phyloP scores from a whole-genome alignment of 805 yeast genomes.

The Brettanomyces nanus region DNA sequence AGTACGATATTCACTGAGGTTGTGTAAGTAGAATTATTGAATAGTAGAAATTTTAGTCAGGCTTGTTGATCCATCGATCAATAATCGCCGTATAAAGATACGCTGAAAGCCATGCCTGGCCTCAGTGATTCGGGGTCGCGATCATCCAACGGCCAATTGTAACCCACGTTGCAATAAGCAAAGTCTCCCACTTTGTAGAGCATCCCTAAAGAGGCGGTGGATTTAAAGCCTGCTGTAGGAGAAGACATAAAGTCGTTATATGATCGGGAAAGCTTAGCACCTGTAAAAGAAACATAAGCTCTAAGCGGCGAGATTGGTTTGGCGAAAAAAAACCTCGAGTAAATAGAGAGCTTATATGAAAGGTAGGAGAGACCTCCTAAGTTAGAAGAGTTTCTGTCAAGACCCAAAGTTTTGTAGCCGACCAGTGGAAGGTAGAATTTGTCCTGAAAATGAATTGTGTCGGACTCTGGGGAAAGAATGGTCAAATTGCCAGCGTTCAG shows the following conservation, averaged over 20 bases:
- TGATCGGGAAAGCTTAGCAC: slow-evolving; percentile 48
- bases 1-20: neutral
- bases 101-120: slow-evolving; percentile 43
- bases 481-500: slow-evolving; percentile 49
- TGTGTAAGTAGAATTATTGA: neutral
- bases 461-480: slow-evolving; percentile 24
- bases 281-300: slow-evolving; percentile 55
- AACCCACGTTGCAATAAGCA: slow-evolving; percentile 61
- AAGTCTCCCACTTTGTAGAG: slow-evolving; percentile 48
- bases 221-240: slow-evolving; percentile 11
- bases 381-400: slow-evolving; percentile 1
- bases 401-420: slow-evolving; percentile 3
- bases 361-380: slow-evolving; percentile 22
- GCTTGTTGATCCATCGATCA: slow-evolving; percentile 1
- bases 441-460: slow-evolving; percentile 57
- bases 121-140: slow-evolving; percentile 41
- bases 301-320: slow-evolving; percentile 43
- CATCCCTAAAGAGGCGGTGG: slow-evolving; percentile 43
- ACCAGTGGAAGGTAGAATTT: slow-evolving; percentile 43
- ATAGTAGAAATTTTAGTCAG: neutral
- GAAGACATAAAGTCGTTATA: neutral
- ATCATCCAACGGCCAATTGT: slow-evolving; percentile 51
- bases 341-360: slow-evolving; percentile 26
- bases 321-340: slow-evolving; percentile 50
- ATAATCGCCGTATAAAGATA: slow-evolving; percentile 20